Evolutionary conservation across 2,329 filamentous ascomycete species (phyloP), one percentile per base, ranked within the genome.

Genomic region (Bisporella sp.): DNA sequence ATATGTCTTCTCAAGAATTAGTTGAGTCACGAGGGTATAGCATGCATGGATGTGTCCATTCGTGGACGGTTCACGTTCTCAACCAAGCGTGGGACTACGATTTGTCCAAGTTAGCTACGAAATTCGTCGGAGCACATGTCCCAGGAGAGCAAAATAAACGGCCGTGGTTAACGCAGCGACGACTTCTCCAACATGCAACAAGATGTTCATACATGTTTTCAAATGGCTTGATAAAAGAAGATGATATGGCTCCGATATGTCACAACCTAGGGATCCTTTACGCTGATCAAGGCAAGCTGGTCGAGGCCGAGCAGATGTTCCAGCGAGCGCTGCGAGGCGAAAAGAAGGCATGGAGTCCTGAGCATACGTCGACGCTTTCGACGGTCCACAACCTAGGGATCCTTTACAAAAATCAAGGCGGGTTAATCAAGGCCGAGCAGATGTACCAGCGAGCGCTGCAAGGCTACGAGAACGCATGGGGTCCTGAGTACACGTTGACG

Each of bases 51-150:
- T 51, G 48, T 33, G 48, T 54, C 41, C 49, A 54, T 21, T 54
- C 49, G 6, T 54, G 45, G 52, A 46, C 39, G 28, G 40, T 48
- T n/a, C 9, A 51, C 28, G 32, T 46, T 43, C 46, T 54, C 3
- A 21, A 21, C 3, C 21, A 3, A 2, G 21, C 2, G 3, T 21
- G 21, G 21, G 3, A 21, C 3, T 4, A 54, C n/a, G 45, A 48
- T 49, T n/a, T 58, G 42, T 13, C 41, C 45, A 42, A 47, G 7
- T 43, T 66, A 45, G 64, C 48, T 46, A n/a, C 51, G 21, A 46
- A 49, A 7, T 44, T 45, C 49, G 31, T 51, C 2, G 49, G 9
- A 46, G 5, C 31, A 29, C 45, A 54, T 48, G 41, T 48, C 37
- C 46, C 45, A 5, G 13, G 21, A 13, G 13, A 42, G 29, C 3